phyloP scores from a whole-genome alignment of 2,329 filamentous ascomycete species.

The Alternaria brassicae region DNA sequence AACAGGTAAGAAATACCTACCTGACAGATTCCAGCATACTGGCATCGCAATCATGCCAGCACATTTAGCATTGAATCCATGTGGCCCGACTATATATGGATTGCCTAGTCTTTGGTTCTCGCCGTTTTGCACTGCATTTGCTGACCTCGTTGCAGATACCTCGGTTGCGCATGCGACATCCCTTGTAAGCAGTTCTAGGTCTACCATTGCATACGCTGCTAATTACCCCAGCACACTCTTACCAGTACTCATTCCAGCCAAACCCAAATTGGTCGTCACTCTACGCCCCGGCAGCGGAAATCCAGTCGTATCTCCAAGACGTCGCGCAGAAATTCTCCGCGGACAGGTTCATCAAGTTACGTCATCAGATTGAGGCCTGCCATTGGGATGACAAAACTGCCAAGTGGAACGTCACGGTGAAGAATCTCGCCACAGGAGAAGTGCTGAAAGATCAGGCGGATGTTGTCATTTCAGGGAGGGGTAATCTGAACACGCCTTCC shows the following conservation, averaged over 20 bases:
- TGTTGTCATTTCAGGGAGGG: conserved; percentile 44
- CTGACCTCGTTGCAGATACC: conserved; percentile 40
- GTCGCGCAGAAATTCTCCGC: conserved; percentile 48
- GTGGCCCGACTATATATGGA: not conserved
- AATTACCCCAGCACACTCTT: conserved; percentile 47
- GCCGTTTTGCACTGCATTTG: not conserved
- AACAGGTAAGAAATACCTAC: conserved; percentile 32
- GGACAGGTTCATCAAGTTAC: conserved; percentile 49
- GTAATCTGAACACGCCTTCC: conserved; percentile 40
- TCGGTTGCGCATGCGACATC: conserved; percentile 54
- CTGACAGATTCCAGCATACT: too few species aligned
- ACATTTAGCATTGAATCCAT: not conserved
- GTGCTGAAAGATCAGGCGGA: conserved; percentile 35
- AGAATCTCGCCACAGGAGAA: conserved; percentile 41
- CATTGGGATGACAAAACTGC: conserved; percentile 42
- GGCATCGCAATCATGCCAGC: not conserved
- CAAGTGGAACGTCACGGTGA: conserved; percentile 49
- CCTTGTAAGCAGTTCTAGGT: conserved; percentile 30
- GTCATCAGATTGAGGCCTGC: conserved; percentile 46
- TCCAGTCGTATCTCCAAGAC: conserved; percentile 48
- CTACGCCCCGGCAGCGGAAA: conserved; percentile 51
- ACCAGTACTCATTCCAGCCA: conserved; percentile 55
- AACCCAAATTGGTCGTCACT: conserved; percentile 52
- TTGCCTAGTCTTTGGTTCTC: not conserved
- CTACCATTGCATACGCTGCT: not conserved